Conservation (phyloP, 2,329 filamentous ascomycete genomes). For the Calonectria hawksworthii region DNA sequence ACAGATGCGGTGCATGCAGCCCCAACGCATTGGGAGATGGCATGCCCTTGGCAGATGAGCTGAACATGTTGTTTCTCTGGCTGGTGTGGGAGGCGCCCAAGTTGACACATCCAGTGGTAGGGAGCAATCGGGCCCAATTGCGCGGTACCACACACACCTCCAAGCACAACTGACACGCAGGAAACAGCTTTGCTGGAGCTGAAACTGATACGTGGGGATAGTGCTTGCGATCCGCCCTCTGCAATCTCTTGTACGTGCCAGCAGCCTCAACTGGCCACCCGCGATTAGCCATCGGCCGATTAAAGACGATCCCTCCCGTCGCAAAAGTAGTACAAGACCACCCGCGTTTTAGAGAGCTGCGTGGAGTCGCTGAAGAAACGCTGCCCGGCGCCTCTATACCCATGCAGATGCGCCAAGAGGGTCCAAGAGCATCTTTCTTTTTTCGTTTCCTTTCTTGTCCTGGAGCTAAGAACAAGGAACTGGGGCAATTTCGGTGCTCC, state of each 20-base stretch:
- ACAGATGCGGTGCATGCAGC: neutral
- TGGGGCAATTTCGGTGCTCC: conserved; percentile 31
- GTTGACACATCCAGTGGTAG: neutral
- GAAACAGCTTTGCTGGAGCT: conserved; percentile 30
- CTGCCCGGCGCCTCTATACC: conserved; percentile 1
- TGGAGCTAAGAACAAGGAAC: conserved; percentile 3
- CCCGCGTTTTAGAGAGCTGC: conserved; percentile 23
- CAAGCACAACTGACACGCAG: conserved; percentile 24
- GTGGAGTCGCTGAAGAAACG: conserved; percentile 33
- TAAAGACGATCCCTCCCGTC: conserved; percentile 34
- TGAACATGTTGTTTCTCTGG: neutral
- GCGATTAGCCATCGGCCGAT: conserved; percentile 29
- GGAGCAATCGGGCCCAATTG: neutral
- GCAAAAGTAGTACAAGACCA: conserved; percentile 32
- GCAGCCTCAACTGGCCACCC: conserved; percentile 20
- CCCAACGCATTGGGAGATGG: neutral
- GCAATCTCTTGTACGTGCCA: conserved; percentile 30
- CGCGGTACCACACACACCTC: neutral
- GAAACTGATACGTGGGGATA: conserved; percentile 34
- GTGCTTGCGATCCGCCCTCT: conserved; percentile 17
- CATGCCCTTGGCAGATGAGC: neutral
- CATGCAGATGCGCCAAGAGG: neutral
- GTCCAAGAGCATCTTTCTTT: neutral
- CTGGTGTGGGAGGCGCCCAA: neutral
- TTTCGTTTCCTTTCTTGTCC: neutral